phyloP scores from a whole-genome alignment of 768 basidiomycete genomes.

The Rhizopogon sp. region DNA sequence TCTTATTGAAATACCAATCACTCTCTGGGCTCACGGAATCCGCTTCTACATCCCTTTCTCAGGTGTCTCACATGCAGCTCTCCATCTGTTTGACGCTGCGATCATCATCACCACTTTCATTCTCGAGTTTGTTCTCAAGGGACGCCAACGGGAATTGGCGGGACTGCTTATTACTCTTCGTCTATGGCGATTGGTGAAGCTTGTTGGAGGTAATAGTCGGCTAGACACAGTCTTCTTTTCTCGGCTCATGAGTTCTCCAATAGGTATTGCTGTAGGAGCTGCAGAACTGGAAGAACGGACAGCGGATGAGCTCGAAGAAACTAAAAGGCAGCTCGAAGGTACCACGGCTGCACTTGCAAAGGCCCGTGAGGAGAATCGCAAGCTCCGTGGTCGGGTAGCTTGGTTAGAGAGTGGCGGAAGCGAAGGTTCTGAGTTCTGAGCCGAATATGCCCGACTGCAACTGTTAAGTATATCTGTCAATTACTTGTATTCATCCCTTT shows the following conservation, averaged over 20 bases:
- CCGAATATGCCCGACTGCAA: not conserved
- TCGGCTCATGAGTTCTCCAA: slow-evolving; percentile 3
- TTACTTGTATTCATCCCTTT: slow-evolving; percentile 3
- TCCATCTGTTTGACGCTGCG: slow-evolving; percentile 73
- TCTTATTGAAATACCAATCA: slow-evolving; percentile 70
- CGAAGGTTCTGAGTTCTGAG: slow-evolving; percentile 26
- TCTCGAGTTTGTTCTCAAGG: slow-evolving; percentile 64
- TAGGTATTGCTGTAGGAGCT: slow-evolving; percentile 73
- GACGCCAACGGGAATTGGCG: slow-evolving; percentile 66
- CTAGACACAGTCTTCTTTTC: not conserved
- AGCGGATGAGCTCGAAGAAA: slow-evolving; percentile 42
- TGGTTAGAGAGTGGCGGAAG: slow-evolving; percentile 30
- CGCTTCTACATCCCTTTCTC: slow-evolving; percentile 59
- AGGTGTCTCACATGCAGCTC: slow-evolving; percentile 43
- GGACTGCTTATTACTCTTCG: slow-evolving; percentile 68
- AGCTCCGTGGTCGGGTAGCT: slow-evolving; percentile 38
- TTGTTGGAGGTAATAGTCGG: slow-evolving; percentile 48
- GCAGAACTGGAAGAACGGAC: slow-evolving; percentile 62
- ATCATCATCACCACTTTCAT: slow-evolving; percentile 72
- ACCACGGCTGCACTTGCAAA: slow-evolving; percentile 38
- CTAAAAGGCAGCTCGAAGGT: slow-evolving; percentile 43
- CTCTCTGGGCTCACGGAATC: slow-evolving; percentile 62
- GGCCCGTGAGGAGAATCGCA: slow-evolving; percentile 49
- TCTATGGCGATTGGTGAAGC: slow-evolving; percentile 76
- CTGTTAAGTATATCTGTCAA: slow-evolving; percentile 1